Evolutionary conservation across 345 rosid genomes (phyloP).

Genomic region (Limnanthes douglasii): DNA sequence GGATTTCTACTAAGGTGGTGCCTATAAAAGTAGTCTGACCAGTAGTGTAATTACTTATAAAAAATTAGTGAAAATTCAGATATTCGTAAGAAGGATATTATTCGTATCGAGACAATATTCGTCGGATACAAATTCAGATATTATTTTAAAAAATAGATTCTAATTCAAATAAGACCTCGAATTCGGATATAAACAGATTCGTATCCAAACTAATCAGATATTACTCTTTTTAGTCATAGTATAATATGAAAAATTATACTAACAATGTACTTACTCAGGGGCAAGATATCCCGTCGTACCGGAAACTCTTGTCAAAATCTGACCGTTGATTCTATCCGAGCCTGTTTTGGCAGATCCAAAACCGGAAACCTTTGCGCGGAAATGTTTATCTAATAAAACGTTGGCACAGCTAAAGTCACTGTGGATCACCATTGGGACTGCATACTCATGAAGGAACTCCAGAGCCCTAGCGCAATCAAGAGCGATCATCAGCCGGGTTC

Average conservation of each 20-base stretch:
- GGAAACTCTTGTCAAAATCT: constrained; percentile 46
- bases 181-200: no score
- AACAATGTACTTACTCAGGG: constrained; percentile 63
- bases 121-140: no score
- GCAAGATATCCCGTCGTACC: constrained; percentile 78
- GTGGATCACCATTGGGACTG: constrained; percentile 59
- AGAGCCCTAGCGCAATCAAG: constrained; percentile 76
- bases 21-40: no score
- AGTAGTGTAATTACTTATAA: no score
- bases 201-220: no score
- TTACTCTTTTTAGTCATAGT: no score
- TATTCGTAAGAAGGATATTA: no score
- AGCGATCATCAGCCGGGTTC: constrained; percentile 58
- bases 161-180: no score
- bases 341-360: constrained; percentile 69
- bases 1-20: no score
- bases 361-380: constrained; percentile 62
- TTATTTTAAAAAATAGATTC: no score
- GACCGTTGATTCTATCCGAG: constrained; percentile 63
- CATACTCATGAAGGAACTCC: constrained; percentile 71
- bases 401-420: constrained; percentile 73
- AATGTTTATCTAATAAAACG: constrained; percentile 40
- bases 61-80: no score
- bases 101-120: no score
- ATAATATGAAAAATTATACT: not conserved